Conservation (phyloP, 345 rosid genomes). For the Rhodamnia argentea region DNA sequence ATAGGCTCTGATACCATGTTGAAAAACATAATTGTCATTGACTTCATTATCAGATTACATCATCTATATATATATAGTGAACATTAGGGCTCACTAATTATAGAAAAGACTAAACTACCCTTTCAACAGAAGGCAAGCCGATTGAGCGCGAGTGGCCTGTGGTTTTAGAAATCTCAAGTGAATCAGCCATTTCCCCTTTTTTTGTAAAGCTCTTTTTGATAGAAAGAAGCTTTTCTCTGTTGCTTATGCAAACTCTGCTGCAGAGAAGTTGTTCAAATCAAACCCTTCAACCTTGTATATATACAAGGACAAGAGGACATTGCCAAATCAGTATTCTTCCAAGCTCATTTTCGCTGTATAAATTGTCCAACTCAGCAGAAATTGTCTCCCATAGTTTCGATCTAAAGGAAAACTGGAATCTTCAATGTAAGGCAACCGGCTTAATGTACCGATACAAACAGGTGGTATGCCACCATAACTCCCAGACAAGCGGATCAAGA, state of each 20-base stretch:
- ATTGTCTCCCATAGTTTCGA: not conserved
- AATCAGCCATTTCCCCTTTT: not conserved
- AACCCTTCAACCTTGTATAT: not conserved
- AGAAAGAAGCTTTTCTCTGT: not conserved
- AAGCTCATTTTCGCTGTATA: not conserved
- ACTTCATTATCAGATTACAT: too few species aligned
- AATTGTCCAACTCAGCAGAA: not conserved
- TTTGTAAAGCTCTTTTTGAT: not conserved
- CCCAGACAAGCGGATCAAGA: not conserved
- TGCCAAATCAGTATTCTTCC: not conserved
- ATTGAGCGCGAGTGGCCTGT: constrained; percentile 13
- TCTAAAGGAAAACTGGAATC: not conserved
- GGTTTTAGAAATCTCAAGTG: constrained; percentile 1
- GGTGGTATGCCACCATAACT: not conserved
- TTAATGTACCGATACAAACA: not conserved
- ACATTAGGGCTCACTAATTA: too few species aligned
- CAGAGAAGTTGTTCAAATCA: not conserved
- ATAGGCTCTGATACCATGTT: too few species aligned
- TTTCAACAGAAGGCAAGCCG: constrained; percentile 28
- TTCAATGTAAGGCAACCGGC: not conserved
- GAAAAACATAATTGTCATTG: too few species aligned
- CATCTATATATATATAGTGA: too few species aligned
- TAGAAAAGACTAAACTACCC: too few species aligned
- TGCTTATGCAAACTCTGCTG: not conserved
- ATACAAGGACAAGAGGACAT: not conserved